Percentiles rank a stretch among this genome's conserved stretches.
Conservation (phyloP, 73 alveolate species). For the Breviolum minutum region DNA sequence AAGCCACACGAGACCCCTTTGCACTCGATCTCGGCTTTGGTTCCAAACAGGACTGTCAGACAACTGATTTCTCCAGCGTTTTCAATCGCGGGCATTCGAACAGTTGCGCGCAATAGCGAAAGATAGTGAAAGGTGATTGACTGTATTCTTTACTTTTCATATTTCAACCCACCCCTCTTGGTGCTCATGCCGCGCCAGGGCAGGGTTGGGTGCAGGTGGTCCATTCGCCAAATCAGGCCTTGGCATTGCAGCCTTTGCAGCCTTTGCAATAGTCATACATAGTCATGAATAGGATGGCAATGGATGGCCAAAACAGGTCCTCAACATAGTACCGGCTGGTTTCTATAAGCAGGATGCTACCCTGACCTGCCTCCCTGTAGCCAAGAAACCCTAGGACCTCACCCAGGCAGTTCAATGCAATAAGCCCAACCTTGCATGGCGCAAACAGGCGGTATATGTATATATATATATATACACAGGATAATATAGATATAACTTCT, state of each 20-base stretch:
- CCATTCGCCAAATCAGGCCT: conserved; percentile 94
- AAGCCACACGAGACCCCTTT: too few species aligned
- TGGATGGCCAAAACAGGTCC: too few species aligned
- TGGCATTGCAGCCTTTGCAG: background rate
- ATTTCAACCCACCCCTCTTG: background rate
- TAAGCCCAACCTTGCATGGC: conserved; percentile 97
- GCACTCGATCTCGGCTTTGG: too few species aligned
- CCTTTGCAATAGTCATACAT: background rate
- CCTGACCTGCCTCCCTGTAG: too few species aligned
- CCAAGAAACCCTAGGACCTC: conserved; percentile 95
- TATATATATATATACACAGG: background rate
- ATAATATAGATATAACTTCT: too few species aligned
- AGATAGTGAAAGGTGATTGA: background rate
- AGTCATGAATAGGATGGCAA: too few species aligned
- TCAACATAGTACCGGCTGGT: too few species aligned
- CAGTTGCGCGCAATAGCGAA: background rate
- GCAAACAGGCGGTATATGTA: background rate
- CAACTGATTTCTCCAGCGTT: too few species aligned
- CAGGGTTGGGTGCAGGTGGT: conserved; percentile 93
- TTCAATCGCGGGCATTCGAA: too few species aligned
- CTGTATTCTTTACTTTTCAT: background rate
- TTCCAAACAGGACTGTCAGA: too few species aligned
- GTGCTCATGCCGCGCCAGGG: conserved; percentile 38
- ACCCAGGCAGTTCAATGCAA: conserved; percentile 98
- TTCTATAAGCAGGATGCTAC: too few species aligned